Base-by-base conservation (phyloP, 345 rosid genomes). In the Brassica cretica region DNA sequence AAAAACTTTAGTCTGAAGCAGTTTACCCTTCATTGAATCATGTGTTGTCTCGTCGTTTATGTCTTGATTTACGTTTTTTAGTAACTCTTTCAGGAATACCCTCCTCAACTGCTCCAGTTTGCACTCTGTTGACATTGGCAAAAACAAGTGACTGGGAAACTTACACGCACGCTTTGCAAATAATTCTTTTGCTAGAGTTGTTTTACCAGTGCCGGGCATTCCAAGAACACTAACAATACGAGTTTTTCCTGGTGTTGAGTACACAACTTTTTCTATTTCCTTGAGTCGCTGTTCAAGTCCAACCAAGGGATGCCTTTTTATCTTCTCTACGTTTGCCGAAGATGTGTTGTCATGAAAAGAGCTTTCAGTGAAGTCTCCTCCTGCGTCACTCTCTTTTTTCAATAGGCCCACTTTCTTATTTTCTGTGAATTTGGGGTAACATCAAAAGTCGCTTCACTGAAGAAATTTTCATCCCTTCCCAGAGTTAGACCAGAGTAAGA, bases 191-290 rank as follows among this genome's bases (percentile, higher is more conserved):
- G n/a, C n/a, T n/a, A n/a, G n/a, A n/a, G n/a, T n/a, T n/a, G n/a
- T n/a, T n/a, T n/a, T n/a, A 33, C 15, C 78, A 75, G 37, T 75
- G 2, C 72, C 66, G 0, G 18, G 59, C 66, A 75, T 66, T 0
- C 78, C 78, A 24, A 66, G 66, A 35, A 75, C 78, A 56, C 78
- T 72, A 55, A 66, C 3, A 66, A 75, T 55, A 3, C 5, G 59
- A 66, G 78, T 75, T 56, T 37, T 5, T 21, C 63, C 63, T 0
- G 19, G 10, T 0, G 10, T 62, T 16, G 35, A 60, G 58, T 21
- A 71, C 58, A 71, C 39, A 8, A 41, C 6, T 0, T 24, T 24
- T 59, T 71, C 75, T 55, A 71, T 8, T n/a, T 71, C 56, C 75
- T 71, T 60, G 25, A 71, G 66, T 39, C 67, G 66, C 15, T 1